phyloP scores from a whole-genome alignment of 2,329 filamentous ascomycete genomes.

The Colletotrichum magnum region DNA sequence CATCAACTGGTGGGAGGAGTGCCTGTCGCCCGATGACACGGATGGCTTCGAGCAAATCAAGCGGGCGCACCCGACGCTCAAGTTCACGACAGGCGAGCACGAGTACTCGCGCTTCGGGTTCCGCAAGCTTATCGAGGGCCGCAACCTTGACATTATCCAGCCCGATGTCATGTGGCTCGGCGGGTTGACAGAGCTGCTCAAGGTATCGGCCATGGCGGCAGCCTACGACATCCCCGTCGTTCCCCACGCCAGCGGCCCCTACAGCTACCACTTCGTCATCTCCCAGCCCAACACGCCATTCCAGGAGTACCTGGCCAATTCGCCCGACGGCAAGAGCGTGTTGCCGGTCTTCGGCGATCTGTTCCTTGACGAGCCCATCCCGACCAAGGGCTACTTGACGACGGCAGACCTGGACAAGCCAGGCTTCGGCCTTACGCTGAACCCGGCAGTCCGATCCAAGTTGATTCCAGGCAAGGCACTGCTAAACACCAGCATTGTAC shows the following conservation, averaged over 20 bases:
- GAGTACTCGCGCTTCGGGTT: slow-evolving; percentile 96
- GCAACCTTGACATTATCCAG: slow-evolving; percentile 94
- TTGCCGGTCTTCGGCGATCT: slow-evolving; percentile 93
- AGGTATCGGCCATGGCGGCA: slow-evolving; percentile 88
- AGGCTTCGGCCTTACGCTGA: slow-evolving; percentile 90
- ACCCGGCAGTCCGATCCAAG: slow-evolving; percentile 78
- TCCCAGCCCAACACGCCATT: slow-evolving; percentile 94
- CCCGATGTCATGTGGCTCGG: slow-evolving; percentile 99
- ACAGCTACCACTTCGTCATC: slow-evolving; percentile 96
- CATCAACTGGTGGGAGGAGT: slow-evolving; percentile 99
- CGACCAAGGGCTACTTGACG: slow-evolving; percentile 84
- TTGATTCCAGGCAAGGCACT: slow-evolving; percentile 83
- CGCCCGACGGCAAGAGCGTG: slow-evolving; percentile 89
- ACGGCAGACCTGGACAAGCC: slow-evolving; percentile 87
- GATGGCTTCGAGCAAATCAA: slow-evolving; percentile 93
- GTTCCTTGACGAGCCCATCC: slow-evolving; percentile 92
- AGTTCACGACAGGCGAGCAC: slow-evolving; percentile 97
- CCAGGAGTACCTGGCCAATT: slow-evolving; percentile 96
- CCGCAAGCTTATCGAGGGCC: slow-evolving; percentile 91
- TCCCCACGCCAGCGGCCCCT: slow-evolving; percentile 93
- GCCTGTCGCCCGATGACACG: slow-evolving; percentile 89
- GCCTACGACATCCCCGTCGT: slow-evolving; percentile 96
- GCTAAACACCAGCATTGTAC: slow-evolving; percentile 70
- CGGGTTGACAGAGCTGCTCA: slow-evolving; percentile 91
- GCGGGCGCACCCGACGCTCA: slow-evolving; percentile 88